Evolutionary conservation across 805 yeast genomes (phyloP).

Genomic region (Barnettozyma sp.): DNA sequence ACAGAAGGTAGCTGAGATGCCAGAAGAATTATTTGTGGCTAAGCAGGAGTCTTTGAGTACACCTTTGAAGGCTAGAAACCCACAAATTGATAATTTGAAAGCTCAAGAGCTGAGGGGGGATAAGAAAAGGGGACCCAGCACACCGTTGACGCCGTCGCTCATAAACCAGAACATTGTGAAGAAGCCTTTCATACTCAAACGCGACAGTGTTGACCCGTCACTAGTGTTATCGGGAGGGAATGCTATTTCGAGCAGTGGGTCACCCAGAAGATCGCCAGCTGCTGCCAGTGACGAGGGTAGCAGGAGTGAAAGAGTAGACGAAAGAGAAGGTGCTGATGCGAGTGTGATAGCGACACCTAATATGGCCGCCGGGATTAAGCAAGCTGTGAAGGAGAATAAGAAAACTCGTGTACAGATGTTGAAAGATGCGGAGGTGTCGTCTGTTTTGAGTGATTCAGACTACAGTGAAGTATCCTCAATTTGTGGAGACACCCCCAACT

Average conservation of each 20-base stretch:
- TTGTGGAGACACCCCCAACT: slow-evolving; percentile 24
- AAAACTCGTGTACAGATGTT: slow-evolving; percentile 20
- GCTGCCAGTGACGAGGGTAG: slow-evolving; percentile 1
- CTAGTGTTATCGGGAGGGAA: no score
- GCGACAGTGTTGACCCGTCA: no score
- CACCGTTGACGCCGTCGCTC: slow-evolving; percentile 25
- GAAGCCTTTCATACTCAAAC: slow-evolving; percentile 10
- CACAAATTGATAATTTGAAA: slow-evolving; percentile 14
- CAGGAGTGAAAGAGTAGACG: not conserved
- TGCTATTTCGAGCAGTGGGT: no score
- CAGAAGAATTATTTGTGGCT: no score
- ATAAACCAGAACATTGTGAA: slow-evolving; percentile 20
- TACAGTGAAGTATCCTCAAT: slow-evolving; percentile 24
- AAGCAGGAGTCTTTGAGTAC: slow-evolving; percentile 13
- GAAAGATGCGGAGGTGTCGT: slow-evolving; percentile 7
- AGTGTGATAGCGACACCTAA: slow-evolving; percentile 16
- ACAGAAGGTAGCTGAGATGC: no score
- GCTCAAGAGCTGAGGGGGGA: slow-evolving; percentile 4
- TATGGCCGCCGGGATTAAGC: slow-evolving; percentile 22
- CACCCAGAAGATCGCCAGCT: not conserved
- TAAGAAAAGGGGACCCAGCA: slow-evolving; percentile 24
- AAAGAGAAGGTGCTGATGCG: slow-evolving; percentile 2
- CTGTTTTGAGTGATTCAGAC: slow-evolving; percentile 19
- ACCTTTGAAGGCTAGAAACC: slow-evolving; percentile 17
- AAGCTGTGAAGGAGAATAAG: slow-evolving; percentile 22